These are phyloP conservation scores for Lachnum nothofagi DNA, from an alignment of 2,329 filamentous ascomycete genomes.

Conservation along the genomic window DNA sequence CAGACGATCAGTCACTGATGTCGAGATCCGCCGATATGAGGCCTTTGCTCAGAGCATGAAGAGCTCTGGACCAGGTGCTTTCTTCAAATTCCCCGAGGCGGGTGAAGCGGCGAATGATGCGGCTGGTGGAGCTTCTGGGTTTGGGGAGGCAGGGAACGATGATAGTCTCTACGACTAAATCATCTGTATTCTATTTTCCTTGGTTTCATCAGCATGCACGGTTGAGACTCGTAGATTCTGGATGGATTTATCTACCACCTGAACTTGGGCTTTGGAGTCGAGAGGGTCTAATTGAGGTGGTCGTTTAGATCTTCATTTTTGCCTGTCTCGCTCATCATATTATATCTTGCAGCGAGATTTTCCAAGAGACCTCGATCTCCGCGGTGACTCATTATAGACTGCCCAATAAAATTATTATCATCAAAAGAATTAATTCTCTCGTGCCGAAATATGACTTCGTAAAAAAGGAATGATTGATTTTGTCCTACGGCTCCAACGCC, in stretches of 20 bases:
- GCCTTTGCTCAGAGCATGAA: conserved; percentile 99
- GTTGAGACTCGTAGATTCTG: conserved; percentile 13
- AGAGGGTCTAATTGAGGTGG: conserved; percentile 9
- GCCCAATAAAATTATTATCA: conserved; percentile 20
- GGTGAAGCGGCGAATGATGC: conserved; percentile 63
- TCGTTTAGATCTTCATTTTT: conserved; percentile 12
- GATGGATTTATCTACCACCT: conserved; percentile 8
- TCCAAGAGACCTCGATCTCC: conserved; percentile 7
- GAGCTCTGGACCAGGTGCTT: conserved; percentile 89
- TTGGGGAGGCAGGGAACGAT: conserved; percentile 85
- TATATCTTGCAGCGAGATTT: background rate
- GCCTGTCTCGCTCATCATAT: background rate
- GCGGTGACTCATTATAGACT: conserved; percentile 18
- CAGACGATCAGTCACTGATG: conserved; percentile 87
- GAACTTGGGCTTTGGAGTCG: conserved; percentile 16
- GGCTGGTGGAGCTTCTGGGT: conserved; percentile 57
- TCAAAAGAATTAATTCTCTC: background rate
- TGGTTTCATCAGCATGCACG: conserved; percentile 18
- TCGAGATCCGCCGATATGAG: conserved; percentile 97
- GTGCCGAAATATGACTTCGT: too few relatives aligned
- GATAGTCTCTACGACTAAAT: conserved; percentile 96
- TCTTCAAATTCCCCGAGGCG: conserved; percentile 88
- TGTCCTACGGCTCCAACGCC: background rate
- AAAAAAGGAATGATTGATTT: background rate
- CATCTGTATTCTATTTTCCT: conserved; percentile 30